Base-by-base conservation (phyloP, 129 eudicot genomes). In the Kitagawia praeruptora region DNA sequence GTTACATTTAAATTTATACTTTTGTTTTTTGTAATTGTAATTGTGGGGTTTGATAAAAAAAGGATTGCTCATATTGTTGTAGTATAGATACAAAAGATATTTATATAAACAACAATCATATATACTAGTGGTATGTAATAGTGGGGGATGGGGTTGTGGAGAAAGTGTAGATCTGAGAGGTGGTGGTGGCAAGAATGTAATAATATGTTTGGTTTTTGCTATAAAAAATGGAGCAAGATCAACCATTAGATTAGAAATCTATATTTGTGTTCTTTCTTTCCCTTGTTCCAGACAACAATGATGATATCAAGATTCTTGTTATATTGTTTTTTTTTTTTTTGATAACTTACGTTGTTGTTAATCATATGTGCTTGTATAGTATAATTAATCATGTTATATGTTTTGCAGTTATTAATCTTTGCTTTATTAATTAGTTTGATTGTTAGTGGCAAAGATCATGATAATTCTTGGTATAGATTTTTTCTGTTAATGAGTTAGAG, bases 301-400 rank as follows among this genome's bases (percentile, higher is more conserved):
- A 84, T 70, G 67, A 84, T 80, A 76, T 80, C 84, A 72, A 71
- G 84, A 82, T 82, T 82, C 85, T 78, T 74, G 54, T 78, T 83
- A 19, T 74, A 61, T 21, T 71, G 45, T 18, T 27, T 63, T 64
- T 83, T 18, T 44, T 79, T 47, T 83, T 18, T 44, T 79, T 47
- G 49, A 71, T 79, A 16, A 49, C 61, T 54, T 28, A 40, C 15
- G 38, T 31, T 28, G 23, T 31, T 31, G 1, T 64, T 2, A n/a
- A 4, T 64, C 3, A 9, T 10, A 5, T n/a, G 38, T 13, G 39
- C 7, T 7, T 58, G 34, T 58, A 10, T 64, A 11, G 10, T 11
- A 40, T 77, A 45, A 34, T n/a, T 77, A 18, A 8, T 49, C 54
- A 75, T 75, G 61, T 46, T 44, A 27, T 56, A 34, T 34, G 37